phyloP scores from a whole-genome alignment of 148 eudicot genomes.

The Chenopodium formosanum region DNA sequence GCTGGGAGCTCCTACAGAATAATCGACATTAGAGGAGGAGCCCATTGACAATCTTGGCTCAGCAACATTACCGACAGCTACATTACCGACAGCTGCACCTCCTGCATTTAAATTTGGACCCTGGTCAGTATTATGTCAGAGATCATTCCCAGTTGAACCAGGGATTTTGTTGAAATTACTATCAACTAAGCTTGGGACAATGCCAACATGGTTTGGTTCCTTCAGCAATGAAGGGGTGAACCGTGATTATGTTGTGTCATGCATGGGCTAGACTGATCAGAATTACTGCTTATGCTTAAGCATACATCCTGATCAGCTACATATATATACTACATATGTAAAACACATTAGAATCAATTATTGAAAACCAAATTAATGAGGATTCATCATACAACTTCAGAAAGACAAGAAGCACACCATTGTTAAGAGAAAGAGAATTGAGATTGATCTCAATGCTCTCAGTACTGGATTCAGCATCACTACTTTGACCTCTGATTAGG shows the following conservation, averaged over 20 bases:
- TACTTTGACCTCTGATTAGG: neutral
- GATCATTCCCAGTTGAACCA: neutral
- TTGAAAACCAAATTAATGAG: neutral
- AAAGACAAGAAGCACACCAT: constrained; percentile 4
- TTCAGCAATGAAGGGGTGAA: no score
- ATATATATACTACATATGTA: no score
- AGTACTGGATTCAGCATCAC: neutral
- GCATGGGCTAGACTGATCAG: constrained; percentile 3
- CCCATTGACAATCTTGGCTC: constrained; percentile 2
- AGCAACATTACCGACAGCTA: neutral
- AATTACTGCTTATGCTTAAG: neutral
- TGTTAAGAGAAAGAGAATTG: neutral
- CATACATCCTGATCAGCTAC: neutral
- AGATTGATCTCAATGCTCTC: neutral
- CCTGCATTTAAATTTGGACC: neutral
- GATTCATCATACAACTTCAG: neutral
- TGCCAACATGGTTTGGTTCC: neutral
- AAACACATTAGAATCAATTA: neutral
- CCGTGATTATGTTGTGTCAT: neutral
- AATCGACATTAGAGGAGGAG: neutral
- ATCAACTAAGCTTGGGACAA: neutral
- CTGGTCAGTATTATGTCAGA: neutral
- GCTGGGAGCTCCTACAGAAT: neutral
- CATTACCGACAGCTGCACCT: neutral
- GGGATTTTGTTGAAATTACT: neutral